Evolutionary conservation across 768 basidiomycete genomes (phyloP).

Genomic region (Auriscalpium orientale): DNA sequence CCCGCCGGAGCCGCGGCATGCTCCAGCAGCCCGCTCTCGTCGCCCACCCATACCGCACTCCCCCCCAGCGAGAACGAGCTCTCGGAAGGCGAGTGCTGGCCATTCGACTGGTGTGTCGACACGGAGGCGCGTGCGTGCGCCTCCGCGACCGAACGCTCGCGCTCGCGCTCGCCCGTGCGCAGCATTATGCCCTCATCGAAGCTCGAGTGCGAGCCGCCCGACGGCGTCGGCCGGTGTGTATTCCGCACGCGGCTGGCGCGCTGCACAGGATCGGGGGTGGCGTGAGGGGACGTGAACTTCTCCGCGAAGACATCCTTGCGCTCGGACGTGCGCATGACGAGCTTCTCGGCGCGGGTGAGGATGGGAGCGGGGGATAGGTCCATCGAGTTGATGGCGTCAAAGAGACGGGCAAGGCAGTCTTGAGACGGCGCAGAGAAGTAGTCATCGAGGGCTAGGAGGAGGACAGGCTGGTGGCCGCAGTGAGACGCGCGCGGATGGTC

Average conservation of each 20-base stretch:
- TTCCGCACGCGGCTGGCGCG: background rate
- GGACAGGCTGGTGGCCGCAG: slow-evolving; percentile 62
- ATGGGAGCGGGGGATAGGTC: slow-evolving; percentile 72
- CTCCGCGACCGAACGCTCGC: slow-evolving; percentile 8
- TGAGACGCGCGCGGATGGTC: background rate
- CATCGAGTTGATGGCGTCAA: slow-evolving; percentile 91
- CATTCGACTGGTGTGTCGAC: slow-evolving; percentile 19
- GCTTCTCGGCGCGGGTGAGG: slow-evolving; percentile 75
- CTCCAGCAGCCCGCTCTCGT: slow-evolving; percentile 50
- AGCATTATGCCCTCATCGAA: slow-evolving; percentile 62
- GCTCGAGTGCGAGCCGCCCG: slow-evolving; percentile 52
- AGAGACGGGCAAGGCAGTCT: slow-evolving; percentile 83
- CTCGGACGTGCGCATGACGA: slow-evolving; percentile 85
- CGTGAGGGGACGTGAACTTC: slow-evolving; percentile 42
- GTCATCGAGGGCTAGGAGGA: slow-evolving; percentile 90
- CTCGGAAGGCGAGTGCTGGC: slow-evolving; percentile 56
- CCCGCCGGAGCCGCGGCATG: slow-evolving; percentile 21
- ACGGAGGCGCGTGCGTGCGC: background rate
- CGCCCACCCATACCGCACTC: slow-evolving; percentile 79
- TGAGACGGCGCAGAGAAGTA: slow-evolving; percentile 88
- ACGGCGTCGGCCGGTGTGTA: slow-evolving; percentile 16
- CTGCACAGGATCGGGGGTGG: slow-evolving; percentile 5
- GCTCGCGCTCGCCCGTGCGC: slow-evolving; percentile 16
- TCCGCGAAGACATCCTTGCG: slow-evolving; percentile 89
- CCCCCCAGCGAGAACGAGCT: slow-evolving; percentile 72